Base-by-base conservation (phyloP, 371 early-diverging fungal species). In the Mucor ambiguus region DNA sequence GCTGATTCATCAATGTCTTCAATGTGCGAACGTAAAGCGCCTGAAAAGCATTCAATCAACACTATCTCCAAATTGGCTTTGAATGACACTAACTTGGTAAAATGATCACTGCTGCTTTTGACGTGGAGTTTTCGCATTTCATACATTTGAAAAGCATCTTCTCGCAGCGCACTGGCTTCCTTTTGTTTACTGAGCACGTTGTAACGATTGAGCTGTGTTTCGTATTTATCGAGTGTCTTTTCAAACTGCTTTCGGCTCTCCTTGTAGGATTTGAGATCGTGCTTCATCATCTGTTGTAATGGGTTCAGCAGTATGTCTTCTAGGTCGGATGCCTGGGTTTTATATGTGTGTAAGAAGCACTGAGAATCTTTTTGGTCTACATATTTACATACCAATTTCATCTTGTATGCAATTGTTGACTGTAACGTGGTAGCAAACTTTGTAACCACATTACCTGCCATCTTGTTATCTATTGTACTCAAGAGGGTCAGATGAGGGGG, bases 111-210 rank as follows among this genome's bases (percentile, higher is more conserved):
- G 48, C 76, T 78, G 0, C 76, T 75, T 38, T 75, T 80, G 30
- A 87, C 82, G 64, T 85, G 87, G n/a, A 76, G 67, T 66, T 89
- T 90, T 58, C 87, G 82, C 14, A 82, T 71, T 58, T 91, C 91
- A 63, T 78, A 89, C 46, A 90, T 76, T 56, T 87, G 85, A 61
- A 88, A 90, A 0, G 90, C 89, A 62, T 92, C 90, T 73, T 92
- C 92, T 22, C 86, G 74, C 29, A 90, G 63, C 4, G 89, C 87
- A 60, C 85, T 85, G 12, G 89, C 72, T 66, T 92, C 92, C 60
- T 90, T 91, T 56, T 87, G 77, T 41, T 87, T 84, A 33, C 87
- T 87, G 28, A 87, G 75, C 5, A 76, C 74, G 41, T 76, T 77
- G 65, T 89, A 90, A 67, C 83, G 80, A 24, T 73, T 73, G 26